Conservation (phyloP, 2,329 filamentous ascomycete genomes). For the Colletotrichum sidae region DNA sequence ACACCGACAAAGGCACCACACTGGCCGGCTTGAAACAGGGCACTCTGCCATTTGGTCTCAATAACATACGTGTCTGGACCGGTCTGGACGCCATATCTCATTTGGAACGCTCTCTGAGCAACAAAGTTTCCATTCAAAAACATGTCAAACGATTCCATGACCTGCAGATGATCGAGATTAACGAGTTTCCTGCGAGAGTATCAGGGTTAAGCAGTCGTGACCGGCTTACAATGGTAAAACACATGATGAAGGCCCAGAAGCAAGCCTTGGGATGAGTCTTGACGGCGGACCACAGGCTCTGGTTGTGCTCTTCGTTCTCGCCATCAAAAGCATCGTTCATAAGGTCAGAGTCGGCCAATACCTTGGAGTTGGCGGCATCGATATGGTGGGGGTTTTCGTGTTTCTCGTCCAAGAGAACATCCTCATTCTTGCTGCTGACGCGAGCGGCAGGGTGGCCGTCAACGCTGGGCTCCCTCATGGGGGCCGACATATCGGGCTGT, state of each 20-base stretch:
- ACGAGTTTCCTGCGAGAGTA: not conserved
- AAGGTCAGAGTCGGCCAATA: constrained; percentile 49
- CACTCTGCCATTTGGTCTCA: constrained; percentile 54
- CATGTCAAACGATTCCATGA: constrained; percentile 63
- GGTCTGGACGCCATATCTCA: constrained; percentile 49
- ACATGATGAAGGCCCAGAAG: constrained; percentile 61
- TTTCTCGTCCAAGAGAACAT: constrained; percentile 26
- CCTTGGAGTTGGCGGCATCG: constrained; percentile 48
- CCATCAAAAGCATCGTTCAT: constrained; percentile 54
- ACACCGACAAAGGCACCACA: constrained; percentile 51
- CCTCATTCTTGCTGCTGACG: constrained; percentile 1
- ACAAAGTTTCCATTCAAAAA: constrained; percentile 61
- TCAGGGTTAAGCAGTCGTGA: too few species aligned
- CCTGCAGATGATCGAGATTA: constrained; percentile 42
- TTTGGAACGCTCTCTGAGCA: constrained; percentile 52
- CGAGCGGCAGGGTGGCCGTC: constrained; percentile 18
- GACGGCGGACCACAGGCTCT: constrained; percentile 52
- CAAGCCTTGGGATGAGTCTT: constrained; percentile 57
- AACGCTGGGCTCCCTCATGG: constrained; percentile 26
- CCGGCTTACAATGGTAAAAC: constrained; percentile 59
- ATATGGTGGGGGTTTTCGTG: constrained; percentile 35
- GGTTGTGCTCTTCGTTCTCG: constrained; percentile 56
- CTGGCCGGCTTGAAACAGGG: constrained; percentile 48
- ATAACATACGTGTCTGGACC: constrained; percentile 43
- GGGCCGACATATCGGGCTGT: constrained; percentile 32